Evolutionary conservation across 306 rosid species (phyloP).

Genomic region (Vigna angularis): DNA sequence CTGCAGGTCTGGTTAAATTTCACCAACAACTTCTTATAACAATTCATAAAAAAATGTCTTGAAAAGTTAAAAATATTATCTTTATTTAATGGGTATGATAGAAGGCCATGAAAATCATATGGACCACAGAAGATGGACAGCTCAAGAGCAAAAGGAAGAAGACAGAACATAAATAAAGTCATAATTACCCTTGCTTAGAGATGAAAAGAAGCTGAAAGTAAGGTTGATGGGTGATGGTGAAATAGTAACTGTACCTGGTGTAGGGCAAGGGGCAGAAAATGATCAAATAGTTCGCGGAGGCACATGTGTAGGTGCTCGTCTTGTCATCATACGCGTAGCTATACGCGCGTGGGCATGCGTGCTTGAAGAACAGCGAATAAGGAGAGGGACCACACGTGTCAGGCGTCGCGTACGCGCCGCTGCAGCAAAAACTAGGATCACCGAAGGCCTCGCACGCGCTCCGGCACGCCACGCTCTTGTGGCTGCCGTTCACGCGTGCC

Average conservation of each 20-base stretch:
- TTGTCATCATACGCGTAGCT: slow-evolving; percentile 98
- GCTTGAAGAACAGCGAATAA: slow-evolving; percentile 70
- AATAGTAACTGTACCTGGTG: slow-evolving; percentile 65
- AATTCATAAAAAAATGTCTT: too few species aligned
- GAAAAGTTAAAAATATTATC: too few species aligned
- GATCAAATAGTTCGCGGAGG: slow-evolving; percentile 76
- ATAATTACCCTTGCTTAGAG: slow-evolving; percentile 13
- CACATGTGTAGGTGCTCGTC: slow-evolving; percentile 91
- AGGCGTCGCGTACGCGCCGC: slow-evolving; percentile 80
- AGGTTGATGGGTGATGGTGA: not conserved
- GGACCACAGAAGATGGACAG: not conserved
- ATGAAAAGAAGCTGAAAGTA: not conserved
- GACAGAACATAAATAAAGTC: not conserved
- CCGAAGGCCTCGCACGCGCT: slow-evolving; percentile 99
- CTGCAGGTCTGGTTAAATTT: not conserved
- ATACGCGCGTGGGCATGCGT: slow-evolving; percentile 94
- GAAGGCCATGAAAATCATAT: not conserved
- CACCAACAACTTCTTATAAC: not conserved
- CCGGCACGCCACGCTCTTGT: slow-evolving; percentile 72
- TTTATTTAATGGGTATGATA: too few species aligned
- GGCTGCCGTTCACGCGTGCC: slow-evolving; percentile 50
- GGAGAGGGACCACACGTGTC: slow-evolving; percentile 79
- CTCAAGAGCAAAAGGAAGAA: not conserved
- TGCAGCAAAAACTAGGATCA: slow-evolving; percentile 83
- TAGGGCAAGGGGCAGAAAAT: slow-evolving; percentile 88